Percentiles rank a stretch among this genome's conserved stretches.
phyloP scores from a whole-genome alignment of 1,284 basidiomycete species.

The Cerioporus squamosus region DNA sequence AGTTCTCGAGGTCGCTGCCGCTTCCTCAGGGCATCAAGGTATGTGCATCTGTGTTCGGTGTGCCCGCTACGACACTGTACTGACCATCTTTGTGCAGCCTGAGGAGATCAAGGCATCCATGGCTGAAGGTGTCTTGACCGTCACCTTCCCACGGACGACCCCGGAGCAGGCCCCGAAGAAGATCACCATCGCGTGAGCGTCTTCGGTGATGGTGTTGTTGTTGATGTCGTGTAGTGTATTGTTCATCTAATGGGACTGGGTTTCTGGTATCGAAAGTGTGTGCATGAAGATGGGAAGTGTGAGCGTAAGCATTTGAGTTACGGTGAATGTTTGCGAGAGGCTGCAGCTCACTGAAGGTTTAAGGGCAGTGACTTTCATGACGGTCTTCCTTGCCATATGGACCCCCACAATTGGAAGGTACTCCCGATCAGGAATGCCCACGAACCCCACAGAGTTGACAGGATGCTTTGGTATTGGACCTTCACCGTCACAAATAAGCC shows the following conservation, averaged over 20 bases:
- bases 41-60: not conserved
- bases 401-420: no score
- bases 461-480: no score
- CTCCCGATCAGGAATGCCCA: no score
- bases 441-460: no score
- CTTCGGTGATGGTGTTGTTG: no score
- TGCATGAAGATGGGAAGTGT: no score
- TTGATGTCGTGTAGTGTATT: constrained; percentile 10
- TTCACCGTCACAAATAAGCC: no score
- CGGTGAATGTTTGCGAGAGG: no score
- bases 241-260: constrained; percentile 7
- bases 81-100: constrained; percentile 27
- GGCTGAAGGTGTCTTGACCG: constrained; percentile 42
- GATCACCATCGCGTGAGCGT: constrained; percentile 16
- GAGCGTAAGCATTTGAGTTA: no score
- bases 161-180: constrained; percentile 31
- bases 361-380: no score
- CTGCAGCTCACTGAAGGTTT: no score
- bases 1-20: constrained; percentile 45
- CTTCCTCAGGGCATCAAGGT: constrained; percentile 51
- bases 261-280: not conserved
- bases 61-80: not conserved
- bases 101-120: constrained; percentile 45
- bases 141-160: constrained; percentile 45
- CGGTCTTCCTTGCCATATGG: no score